Base-by-base conservation (phyloP, 2,329 filamentous ascomycete genomes). In the Fusarium praegraminearum region DNA sequence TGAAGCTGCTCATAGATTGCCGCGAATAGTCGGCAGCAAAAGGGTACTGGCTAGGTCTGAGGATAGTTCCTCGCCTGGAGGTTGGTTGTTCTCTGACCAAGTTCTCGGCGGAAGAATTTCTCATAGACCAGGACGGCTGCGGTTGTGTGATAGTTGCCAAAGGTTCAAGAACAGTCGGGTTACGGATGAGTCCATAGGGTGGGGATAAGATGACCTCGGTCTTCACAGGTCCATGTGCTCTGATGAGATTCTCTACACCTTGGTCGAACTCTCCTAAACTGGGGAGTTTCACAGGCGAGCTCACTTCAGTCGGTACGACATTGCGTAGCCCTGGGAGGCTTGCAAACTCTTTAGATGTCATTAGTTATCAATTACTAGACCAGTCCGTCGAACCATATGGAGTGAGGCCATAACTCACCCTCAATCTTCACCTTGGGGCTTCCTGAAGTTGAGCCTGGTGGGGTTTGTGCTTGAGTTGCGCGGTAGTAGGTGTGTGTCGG, bases 201-300 rank as follows among this genome's bases (percentile, higher is more conserved):
- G 77, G 75, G 12, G 78, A 78, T n/a, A 73, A 65, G 26, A 73
- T 72, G 13, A 72, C 73, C 65, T 76, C 75, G 10, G 72, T 66
- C 24, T 71, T 75, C 11, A 60, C 61, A 28, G 74, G 75, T 24
- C 78, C 78, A 56, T 79, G 71, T 18, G 72, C 73, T 51, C 77
- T 72, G 22, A 75, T 77, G 24, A 81, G 71, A 18, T 76, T 77
- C 51, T 81, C 76, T n/a, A 81, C 79, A 16, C 78, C 79, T 61
- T 77, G 76, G 44, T 80, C 79, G 49, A 81, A 81, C 59, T 81
- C 79, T 38, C 76, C 75, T 24, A 81, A 67, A 53, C 78, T 80
- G 7, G 79, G 79, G 33, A 81, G 77, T 45, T 71, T 75, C 40
- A 78, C 56, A 9, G 62, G 60, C 9, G 71, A 56, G 33, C 49